Evolutionary conservation across 2,329 filamentous ascomycete species (phyloP).

Genomic region (Colletotrichum trifolii): DNA sequence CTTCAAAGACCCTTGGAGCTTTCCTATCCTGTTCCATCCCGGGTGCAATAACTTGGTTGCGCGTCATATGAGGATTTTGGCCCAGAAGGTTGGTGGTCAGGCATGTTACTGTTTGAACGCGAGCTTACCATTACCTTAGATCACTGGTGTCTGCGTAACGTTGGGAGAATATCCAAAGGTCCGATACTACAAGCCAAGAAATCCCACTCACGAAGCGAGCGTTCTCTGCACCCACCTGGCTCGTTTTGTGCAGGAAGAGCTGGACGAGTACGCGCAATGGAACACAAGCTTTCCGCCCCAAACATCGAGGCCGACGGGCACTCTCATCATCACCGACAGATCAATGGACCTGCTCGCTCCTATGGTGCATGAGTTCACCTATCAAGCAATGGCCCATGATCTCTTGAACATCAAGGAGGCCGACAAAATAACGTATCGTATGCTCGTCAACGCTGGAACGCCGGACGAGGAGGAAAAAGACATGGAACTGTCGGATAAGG

Average conservation of each 20-base stretch:
- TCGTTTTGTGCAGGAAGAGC: conserved; percentile 88
- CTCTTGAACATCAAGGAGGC: conserved; percentile 87
- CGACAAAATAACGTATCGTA: conserved; percentile 88
- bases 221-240: conserved; percentile 91
- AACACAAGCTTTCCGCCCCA: conserved; percentile 86
- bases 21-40: conserved; percentile 91
- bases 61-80: conserved; percentile 83
- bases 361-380: conserved; percentile 94
- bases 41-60: conserved; percentile 86
- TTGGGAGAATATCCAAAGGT: conserved; percentile 95
- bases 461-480: conserved; percentile 83
- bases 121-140: conserved; percentile 57
- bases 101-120: neutral
- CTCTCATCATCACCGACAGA: conserved; percentile 88
- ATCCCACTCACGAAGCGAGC: conserved; percentile 84
- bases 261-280: conserved; percentile 88
- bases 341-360: conserved; percentile 93
- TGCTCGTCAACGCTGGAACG: conserved; percentile 79
- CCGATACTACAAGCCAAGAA: conserved; percentile 84
- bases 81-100: conserved; percentile 78
- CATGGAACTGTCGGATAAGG: conserved; percentile 89
- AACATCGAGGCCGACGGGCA: conserved; percentile 80
- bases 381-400: conserved; percentile 98
- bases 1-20: conserved; percentile 95
- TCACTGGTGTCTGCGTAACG: conserved; percentile 87